Conservation (phyloP, 2,329 filamentous ascomycete species). For the Scedosporium dehoogii region DNA sequence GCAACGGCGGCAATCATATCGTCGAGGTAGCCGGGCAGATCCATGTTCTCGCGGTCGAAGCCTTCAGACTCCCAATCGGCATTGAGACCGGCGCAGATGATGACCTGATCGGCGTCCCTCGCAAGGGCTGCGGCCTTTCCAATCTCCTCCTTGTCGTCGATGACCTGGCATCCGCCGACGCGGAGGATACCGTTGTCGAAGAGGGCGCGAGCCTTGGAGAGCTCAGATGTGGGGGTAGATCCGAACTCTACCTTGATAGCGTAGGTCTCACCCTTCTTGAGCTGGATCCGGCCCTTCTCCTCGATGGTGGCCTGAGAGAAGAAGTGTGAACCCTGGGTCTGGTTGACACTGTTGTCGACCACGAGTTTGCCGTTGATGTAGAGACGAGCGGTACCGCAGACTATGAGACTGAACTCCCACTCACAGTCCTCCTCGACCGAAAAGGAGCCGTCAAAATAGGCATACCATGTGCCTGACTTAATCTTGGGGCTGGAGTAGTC, state of each 20-base stretch:
- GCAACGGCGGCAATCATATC: constrained; percentile 57
- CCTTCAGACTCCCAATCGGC: constrained; percentile 76
- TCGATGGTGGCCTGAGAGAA: constrained; percentile 56
- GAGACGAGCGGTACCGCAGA: constrained; percentile 55
- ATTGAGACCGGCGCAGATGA: constrained; percentile 70
- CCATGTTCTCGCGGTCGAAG: constrained; percentile 67
- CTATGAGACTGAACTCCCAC: constrained; percentile 57
- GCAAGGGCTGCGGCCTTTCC: constrained; percentile 58
- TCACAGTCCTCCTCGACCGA: constrained; percentile 49
- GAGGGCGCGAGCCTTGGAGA: constrained; percentile 37
- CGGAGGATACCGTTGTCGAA: constrained; percentile 52
- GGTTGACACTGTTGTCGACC: constrained; percentile 57
- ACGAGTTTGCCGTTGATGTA: constrained; percentile 52
- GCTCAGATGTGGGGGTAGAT: constrained; percentile 46
- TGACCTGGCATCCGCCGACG: constrained; percentile 49
- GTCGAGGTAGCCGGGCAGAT: constrained; percentile 64
- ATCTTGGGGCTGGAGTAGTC: constrained; percentile 44
- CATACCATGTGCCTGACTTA: constrained; percentile 43
- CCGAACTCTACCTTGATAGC: constrained; percentile 49
- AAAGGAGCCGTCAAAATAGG: constrained; percentile 50
- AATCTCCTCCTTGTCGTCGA: constrained; percentile 50
- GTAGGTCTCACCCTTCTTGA: constrained; percentile 52
- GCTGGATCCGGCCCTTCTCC: constrained; percentile 45
- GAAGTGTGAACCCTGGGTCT: constrained; percentile 52
- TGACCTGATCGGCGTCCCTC: constrained; percentile 61